These are phyloP conservation scores for Trichophyton schoenleinii DNA, from an alignment of 2,329 filamentous ascomycete species.

Conservation along the genomic window DNA sequence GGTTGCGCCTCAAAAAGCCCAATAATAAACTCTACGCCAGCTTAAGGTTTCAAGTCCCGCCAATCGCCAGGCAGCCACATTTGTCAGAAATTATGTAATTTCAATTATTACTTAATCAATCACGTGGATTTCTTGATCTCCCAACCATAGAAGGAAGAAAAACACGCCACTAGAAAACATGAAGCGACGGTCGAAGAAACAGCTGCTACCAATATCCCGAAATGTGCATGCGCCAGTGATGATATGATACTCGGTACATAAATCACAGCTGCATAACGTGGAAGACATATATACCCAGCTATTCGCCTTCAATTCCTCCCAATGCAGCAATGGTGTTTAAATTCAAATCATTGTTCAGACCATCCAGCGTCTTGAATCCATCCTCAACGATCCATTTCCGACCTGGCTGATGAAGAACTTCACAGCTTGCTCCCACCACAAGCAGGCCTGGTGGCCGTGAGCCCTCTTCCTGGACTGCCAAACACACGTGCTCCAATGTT, in stretches of 20 bases:
- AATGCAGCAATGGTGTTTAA: conserved; percentile 8
- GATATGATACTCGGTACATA: background rate
- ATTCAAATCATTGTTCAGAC: conserved; percentile 20
- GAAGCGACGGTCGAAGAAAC: background rate
- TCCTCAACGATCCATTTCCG: conserved; percentile 77
- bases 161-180: too few relatives aligned
- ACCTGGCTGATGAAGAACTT: conserved; percentile 53
- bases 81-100: background rate
- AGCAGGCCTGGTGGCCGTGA: conserved; percentile 79
- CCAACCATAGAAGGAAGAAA: too few relatives aligned
- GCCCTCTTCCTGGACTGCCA: conserved; percentile 78
- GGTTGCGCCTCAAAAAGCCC: background rate
- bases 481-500: conserved; percentile 63
- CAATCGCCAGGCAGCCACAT: background rate
- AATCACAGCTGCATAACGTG: background rate
- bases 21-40: background rate
- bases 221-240: background rate
- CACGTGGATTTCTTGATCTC: background rate
- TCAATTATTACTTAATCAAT: background rate
- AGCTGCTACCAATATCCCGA: background rate
- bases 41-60: background rate
- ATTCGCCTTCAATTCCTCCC: background rate
- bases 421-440: conserved; percentile 73
- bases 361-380: conserved; percentile 64
- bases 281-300: background rate